phyloP scores from a whole-genome alignment of 345 rosid genomes.

The Populus pruinosa region DNA sequence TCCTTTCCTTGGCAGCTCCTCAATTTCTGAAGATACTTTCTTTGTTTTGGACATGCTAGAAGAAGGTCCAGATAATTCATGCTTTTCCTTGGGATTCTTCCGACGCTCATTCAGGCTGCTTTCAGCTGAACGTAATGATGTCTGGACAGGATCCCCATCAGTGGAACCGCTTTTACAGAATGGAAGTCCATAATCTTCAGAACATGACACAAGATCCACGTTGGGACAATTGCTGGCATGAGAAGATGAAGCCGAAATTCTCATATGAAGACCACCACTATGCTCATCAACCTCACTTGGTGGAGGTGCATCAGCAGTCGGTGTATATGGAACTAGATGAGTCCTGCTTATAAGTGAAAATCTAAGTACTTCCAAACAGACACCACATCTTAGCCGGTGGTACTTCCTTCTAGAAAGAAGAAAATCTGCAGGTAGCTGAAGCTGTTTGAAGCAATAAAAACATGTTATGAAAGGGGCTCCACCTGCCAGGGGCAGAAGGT shows the following conservation, averaged over 20 bases:
- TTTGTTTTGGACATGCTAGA: conserved; percentile 24
- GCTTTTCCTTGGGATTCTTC: conserved; percentile 27
- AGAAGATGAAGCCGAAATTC: conserved; percentile 18
- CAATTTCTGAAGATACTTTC: conserved; percentile 37
- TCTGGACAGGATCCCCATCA: conserved; percentile 25
- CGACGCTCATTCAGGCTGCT: conserved; percentile 24
- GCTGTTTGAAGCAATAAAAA: conserved; percentile 44
- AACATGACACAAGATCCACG: conserved; percentile 31
- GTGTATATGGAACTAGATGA: conserved; percentile 52
- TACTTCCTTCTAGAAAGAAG: conserved; percentile 53
- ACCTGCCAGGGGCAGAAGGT: conserved; percentile 69
- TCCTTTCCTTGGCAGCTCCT: conserved; percentile 36
- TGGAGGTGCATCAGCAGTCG: conserved; percentile 22
- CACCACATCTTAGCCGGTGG: conserved; percentile 73
- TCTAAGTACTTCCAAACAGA: conserved; percentile 57
- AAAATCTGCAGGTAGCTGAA: conserved; percentile 82
- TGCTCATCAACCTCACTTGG: conserved; percentile 35
- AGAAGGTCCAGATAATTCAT: conserved; percentile 31
- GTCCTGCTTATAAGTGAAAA: conserved; percentile 55
- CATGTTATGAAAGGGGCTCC: conserved; percentile 79
- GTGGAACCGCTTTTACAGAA: conserved; percentile 27
- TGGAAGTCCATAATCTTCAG: conserved; percentile 36
- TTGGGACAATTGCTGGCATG: conserved; percentile 13
- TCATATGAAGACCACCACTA: conserved; percentile 14
- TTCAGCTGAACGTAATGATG: conserved; percentile 10